phyloP scores from a whole-genome alignment of 768 basidiomycete genomes.

The Rhodocollybia butyracea region DNA sequence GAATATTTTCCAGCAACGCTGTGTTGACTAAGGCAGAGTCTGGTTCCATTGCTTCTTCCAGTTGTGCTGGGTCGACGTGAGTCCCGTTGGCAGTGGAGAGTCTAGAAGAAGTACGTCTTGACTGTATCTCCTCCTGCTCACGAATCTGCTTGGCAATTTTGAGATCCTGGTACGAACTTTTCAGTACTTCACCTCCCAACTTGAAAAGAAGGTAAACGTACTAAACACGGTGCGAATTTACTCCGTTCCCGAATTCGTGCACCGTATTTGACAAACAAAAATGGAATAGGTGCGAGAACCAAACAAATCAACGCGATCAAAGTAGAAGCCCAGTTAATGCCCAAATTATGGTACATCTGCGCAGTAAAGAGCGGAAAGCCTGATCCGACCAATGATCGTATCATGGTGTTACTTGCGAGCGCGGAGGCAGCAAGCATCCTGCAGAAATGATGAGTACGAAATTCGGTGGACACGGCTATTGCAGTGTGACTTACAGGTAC shows the following conservation, averaged over 20 bases:
- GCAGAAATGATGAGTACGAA: slow-evolving; percentile 11
- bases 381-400: slow-evolving; percentile 55
- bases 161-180: slow-evolving; percentile 30
- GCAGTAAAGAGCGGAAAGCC: slow-evolving; percentile 66
- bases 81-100: background rate
- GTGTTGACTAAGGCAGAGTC: background rate
- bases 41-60: slow-evolving; percentile 1
- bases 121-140: background rate
- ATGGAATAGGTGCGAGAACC: slow-evolving; percentile 60
- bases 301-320: slow-evolving; percentile 56
- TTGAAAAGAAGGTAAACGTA: slow-evolving; percentile 20
- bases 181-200: background rate
- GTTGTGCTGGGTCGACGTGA: background rate
- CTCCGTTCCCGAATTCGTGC: slow-evolving; percentile 50
- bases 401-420: slow-evolving; percentile 58
- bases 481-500: slow-evolving; percentile 50
- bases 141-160: slow-evolving; percentile 37
- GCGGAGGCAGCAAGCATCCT: slow-evolving; percentile 58
- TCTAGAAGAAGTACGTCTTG: too few relatives aligned
- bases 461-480: background rate
- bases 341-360: slow-evolving; percentile 55
- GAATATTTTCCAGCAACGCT: background rate
- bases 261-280: slow-evolving; percentile 71
- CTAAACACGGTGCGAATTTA: slow-evolving; percentile 52
- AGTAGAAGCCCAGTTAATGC: slow-evolving; percentile 48